Percentiles rank a stretch among this genome's conserved stretches.
Conservation (phyloP, 345 rosid genomes). For the Brassica nigra region DNA sequence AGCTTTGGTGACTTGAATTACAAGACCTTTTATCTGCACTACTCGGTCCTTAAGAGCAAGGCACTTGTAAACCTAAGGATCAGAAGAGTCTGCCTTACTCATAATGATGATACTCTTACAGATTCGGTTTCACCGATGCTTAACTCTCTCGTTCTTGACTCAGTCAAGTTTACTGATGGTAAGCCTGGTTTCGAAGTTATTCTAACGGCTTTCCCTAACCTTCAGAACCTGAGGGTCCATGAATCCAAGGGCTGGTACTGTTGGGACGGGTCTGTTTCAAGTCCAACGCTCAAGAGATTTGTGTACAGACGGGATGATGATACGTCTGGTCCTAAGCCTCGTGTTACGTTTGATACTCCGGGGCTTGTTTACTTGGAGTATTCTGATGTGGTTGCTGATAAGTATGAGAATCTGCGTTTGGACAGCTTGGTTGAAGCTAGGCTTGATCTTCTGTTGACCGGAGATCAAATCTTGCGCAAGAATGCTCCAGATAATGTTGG, state of each 20-base stretch:
- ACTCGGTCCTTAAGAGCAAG: conserved; percentile 2
- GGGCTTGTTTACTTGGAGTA: conserved; percentile 33
- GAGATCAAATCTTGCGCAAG: conserved; percentile 24
- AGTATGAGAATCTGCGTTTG: conserved; percentile 3
- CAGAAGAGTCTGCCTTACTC: not conserved
- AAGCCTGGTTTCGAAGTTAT: conserved; percentile 1
- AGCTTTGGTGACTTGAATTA: not conserved
- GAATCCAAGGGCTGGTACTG: conserved; percentile 2
- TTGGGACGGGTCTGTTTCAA: conserved; percentile 28
- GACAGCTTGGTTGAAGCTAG: conserved; percentile 36
- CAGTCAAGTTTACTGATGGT: not conserved
- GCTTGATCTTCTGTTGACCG: conserved; percentile 28
- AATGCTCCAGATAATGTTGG: not conserved
- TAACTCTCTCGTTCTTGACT: conserved; percentile 23
- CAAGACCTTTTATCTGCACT: not conserved
- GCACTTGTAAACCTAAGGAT: conserved; percentile 18
- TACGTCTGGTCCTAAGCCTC: conserved; percentile 8
- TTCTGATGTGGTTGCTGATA: conserved; percentile 26
- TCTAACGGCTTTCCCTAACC: conserved; percentile 27
- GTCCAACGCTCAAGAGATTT: not conserved
- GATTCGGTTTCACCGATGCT: conserved; percentile 13
- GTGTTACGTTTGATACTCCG: conserved; percentile 32
- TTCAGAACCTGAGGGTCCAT: conserved; percentile 13
- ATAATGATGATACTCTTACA: not conserved
- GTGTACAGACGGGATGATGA: not conserved